Evolutionary conservation across 441 rosid species (phyloP).

Genomic region (Daphne laureola): DNA sequence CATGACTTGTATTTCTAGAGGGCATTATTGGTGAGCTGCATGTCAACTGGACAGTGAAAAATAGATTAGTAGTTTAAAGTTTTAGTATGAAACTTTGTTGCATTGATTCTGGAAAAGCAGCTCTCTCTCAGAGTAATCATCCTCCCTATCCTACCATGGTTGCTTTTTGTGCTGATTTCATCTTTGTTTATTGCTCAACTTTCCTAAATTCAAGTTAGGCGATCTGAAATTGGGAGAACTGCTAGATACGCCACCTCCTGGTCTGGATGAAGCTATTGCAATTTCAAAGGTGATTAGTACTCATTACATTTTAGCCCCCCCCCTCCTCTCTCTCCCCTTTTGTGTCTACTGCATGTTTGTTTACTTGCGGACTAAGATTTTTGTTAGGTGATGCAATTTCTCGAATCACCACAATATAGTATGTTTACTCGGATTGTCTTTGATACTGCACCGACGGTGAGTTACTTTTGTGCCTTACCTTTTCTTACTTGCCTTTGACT

Average conservation of each 20-base stretch:
- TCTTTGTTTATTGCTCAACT: slow-evolving; percentile 20
- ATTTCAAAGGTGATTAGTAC: slow-evolving; percentile 60
- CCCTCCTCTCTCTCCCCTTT: too few relatives aligned
- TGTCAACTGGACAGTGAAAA: too few relatives aligned
- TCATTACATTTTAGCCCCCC: slow-evolving; percentile 10
- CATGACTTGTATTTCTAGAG: not conserved
- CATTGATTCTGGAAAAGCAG: too few relatives aligned
- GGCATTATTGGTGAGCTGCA: not conserved
- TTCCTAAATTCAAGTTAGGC: slow-evolving; percentile 49
- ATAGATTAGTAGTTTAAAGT: too few relatives aligned
- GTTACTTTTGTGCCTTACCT: slow-evolving; percentile 11
- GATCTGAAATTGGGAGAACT: slow-evolving; percentile 84
- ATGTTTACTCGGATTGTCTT: slow-evolving; percentile 90
- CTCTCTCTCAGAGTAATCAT: not conserved
- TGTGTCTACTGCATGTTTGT: slow-evolving; percentile 7
- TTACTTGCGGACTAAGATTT: slow-evolving; percentile 18
- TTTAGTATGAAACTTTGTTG: too few relatives aligned
- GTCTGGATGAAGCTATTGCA: slow-evolving; percentile 93
- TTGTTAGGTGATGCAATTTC: slow-evolving; percentile 86
- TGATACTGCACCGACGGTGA: slow-evolving; percentile 97
- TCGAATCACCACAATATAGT: slow-evolving; percentile 78
- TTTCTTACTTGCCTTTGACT: not conserved
- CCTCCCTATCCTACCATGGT: not conserved
- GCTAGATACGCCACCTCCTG: slow-evolving; percentile 94
- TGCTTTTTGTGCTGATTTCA: not conserved